Base-by-base conservation (phyloP, 139 green algal species). In the Trebouxia sp. region DNA sequence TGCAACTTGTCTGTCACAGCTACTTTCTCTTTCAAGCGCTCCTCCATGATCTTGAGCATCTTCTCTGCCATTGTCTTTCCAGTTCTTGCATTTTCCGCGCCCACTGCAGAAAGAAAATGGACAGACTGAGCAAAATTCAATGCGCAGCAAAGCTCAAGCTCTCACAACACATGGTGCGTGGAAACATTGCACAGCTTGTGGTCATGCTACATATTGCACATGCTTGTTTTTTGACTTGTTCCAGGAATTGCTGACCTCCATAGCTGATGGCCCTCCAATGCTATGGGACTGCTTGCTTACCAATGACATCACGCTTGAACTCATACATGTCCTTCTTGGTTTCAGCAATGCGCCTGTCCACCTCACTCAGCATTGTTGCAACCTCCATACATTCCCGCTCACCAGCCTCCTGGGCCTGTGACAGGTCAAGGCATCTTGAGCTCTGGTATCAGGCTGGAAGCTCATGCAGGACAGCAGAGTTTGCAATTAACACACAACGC, bases 301-400 rank as follows among this genome's bases (percentile, higher is more conserved):
- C 45, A 66, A 95, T 94, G 85, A 96, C 90, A 83, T 96, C 92
- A 5, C 91, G 83, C 87, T 94, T 95, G 86, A 96, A 96, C 83
- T 96, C 92, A 78, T 94, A 93, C 8, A 90, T 93, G 62, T 93
- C 90, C 76, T 92, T 93, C 70, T 93, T 93, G 26, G 84, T 90
- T 77, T 95, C 92, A 24, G 84, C 85, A 37, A 95, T 94, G 65
- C 90, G 87, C 84, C 92, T 88, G 78, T 96, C 90, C 80, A 93
- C 85, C 87, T 93, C 91, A 75, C 93, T 88, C 84, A 93, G 91
- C 53, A 92, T 80, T 8, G 88, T 92, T n/a, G 82, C 69, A 72
- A 94, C 89, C 84, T 94, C 88, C 76, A 90, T 88, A 39, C 92
- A 85, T 45, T 92, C 88, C 79, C 92, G 92, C 50, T 92, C 85